Conservation (phyloP, 2,329 filamentous ascomycete species). For the Apiospora saccharicola region DNA sequence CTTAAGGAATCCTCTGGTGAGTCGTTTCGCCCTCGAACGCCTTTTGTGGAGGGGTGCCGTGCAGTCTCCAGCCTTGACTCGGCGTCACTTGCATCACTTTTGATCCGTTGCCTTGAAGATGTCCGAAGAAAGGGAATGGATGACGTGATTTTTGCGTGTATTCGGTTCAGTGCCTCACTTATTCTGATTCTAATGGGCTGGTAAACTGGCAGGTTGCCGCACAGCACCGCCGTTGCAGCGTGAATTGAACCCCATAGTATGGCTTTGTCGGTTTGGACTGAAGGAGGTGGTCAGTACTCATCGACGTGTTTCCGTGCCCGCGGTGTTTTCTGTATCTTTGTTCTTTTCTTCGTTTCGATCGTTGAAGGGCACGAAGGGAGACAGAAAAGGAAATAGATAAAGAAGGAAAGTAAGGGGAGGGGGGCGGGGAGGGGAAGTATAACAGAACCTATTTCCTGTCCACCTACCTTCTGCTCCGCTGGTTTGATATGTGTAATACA, state of each 20-base stretch:
- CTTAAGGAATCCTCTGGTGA: neutral
- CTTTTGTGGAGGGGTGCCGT: neutral
- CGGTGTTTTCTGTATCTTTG: neutral
- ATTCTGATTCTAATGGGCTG: neutral
- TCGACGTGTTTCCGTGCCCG: neutral
- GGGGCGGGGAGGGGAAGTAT: neutral
- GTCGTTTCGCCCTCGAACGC: neutral
- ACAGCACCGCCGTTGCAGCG: neutral
- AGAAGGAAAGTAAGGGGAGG: neutral
- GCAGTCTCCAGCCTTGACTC: neutral
- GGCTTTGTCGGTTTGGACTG: neutral
- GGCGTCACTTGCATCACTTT: neutral
- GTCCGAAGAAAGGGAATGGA: neutral
- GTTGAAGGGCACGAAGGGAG: too few species aligned
- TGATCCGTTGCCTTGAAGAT: neutral
- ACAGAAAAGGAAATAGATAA: neutral
- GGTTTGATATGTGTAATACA: slow-evolving; percentile 23
- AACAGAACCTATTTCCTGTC: accelerated
- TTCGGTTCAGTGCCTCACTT: neutral
- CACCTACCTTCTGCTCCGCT: neutral
- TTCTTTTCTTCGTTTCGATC: neutral
- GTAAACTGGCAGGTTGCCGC: neutral
- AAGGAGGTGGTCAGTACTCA: neutral
- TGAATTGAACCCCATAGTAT: neutral
- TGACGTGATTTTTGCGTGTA: neutral